These are phyloP conservation scores for Chionographis japonica DNA, from an alignment of 106 monocot genomes.

Conservation along the genomic window DNA sequence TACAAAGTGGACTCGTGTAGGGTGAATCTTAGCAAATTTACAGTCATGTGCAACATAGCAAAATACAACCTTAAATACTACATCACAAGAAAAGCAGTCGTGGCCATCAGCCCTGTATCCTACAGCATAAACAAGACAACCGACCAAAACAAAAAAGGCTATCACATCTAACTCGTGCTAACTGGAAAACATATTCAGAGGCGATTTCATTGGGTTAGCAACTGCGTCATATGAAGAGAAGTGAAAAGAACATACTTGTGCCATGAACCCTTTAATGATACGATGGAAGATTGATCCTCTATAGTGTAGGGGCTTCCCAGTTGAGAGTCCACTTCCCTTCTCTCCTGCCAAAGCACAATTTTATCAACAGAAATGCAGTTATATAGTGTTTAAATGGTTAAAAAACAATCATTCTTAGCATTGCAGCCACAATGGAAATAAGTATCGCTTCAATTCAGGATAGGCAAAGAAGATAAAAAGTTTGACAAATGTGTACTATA, in stretches of 20 bases:
- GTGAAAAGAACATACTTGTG: slow-evolving; percentile 61
- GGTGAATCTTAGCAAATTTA: slow-evolving; percentile 6
- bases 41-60: slow-evolving; percentile 25
- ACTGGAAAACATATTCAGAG: slow-evolving; percentile 7
- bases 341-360: slow-evolving; percentile 45
- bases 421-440: too few species aligned
- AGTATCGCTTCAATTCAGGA: too few species aligned
- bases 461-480: too few species aligned
- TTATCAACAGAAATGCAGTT: not conserved
- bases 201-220: not conserved
- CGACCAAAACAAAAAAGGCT: slow-evolving; percentile 32
- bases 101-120: slow-evolving; percentile 65
- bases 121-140: slow-evolving; percentile 59
- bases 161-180: slow-evolving; percentile 25
- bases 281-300: slow-evolving; percentile 88
- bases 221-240: not conserved
- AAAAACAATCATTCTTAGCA: too few species aligned
- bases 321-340: slow-evolving; percentile 54
- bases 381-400: too few species aligned
- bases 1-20: not conserved
- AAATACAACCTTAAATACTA: slow-evolving; percentile 79
- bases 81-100: slow-evolving; percentile 76
- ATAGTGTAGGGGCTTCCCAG: slow-evolving; percentile 74
- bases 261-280: slow-evolving; percentile 93
- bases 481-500: too few species aligned